Evolutionary conservation across 805 yeast species (phyloP).

Genomic region (Metschnikowia kofuensis): DNA sequence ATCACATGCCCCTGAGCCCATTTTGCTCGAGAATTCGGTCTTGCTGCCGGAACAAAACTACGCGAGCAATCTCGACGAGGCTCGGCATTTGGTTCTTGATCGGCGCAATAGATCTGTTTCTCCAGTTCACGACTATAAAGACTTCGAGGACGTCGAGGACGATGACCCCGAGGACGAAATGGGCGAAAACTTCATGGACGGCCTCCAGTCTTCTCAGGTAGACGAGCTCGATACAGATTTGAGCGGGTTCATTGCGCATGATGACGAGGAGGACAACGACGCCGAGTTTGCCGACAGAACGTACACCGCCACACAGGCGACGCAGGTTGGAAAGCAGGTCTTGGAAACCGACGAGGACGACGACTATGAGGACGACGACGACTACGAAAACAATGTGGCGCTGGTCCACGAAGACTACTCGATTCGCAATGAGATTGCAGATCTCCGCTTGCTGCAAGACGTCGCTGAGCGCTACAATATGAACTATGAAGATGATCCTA

Average conservation of each 20-base stretch:
- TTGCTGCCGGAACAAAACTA: background rate
- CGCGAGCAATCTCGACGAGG: constrained; percentile 16
- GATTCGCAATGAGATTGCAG: constrained; percentile 21
- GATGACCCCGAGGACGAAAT: constrained; percentile 19
- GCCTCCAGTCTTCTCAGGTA: constrained; percentile 15
- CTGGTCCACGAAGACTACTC: constrained; percentile 3
- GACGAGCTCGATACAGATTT: constrained; percentile 17
- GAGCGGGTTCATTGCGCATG: constrained; percentile 19
- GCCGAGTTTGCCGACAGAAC: constrained; percentile 15
- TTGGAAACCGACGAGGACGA: constrained; percentile 13
- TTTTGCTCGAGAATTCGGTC: background rate
- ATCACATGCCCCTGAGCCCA: background rate
- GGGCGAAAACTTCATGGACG: constrained; percentile 18
- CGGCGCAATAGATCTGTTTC: constrained; percentile 2
- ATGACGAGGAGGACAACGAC: constrained; percentile 14
- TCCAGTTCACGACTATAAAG: background rate
- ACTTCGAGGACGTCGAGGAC: constrained; percentile 9
- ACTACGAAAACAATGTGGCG: background rate
- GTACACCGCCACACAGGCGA: constrained; percentile 12
- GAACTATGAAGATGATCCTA: constrained; percentile 13
- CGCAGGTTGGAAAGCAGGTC: constrained; percentile 6
- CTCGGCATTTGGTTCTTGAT: constrained; percentile 17
- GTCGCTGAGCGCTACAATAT: constrained; percentile 31
- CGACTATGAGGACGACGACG: background rate
- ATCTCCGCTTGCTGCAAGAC: constrained; percentile 32